Evolutionary conservation across 352 stramenopile genomes (phyloP).

Genomic region (Globisporangium okanoganense): DNA sequence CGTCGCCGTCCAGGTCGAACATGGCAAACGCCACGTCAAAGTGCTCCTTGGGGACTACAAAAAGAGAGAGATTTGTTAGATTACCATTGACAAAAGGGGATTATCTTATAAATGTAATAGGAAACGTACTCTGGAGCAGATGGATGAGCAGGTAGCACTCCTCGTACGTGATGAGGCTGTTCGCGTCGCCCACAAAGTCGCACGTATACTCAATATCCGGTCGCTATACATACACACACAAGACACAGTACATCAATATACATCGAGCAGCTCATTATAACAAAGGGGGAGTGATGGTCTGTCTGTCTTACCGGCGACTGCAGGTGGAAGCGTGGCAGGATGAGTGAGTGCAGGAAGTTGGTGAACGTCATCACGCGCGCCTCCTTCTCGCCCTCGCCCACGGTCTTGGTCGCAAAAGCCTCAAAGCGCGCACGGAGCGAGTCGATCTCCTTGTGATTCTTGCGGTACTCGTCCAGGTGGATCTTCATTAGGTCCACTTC

Average conservation of each 20-base stretch:
- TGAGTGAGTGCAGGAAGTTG: constrained; percentile 74
- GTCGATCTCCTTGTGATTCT: constrained; percentile 26
- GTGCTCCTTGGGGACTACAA: constrained; percentile 62
- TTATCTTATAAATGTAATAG: no score
- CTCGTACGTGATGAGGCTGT: constrained; percentile 76
- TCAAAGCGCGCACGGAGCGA: constrained; percentile 54
- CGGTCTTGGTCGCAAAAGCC: constrained; percentile 45
- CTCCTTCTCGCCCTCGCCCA: constrained; percentile 22
- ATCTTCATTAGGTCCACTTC: constrained; percentile 65
- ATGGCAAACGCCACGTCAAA: constrained; percentile 81
- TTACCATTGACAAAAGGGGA: background rate
- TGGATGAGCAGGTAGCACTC: constrained; percentile 80
- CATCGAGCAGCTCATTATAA: background rate
- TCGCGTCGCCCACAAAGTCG: constrained; percentile 66
- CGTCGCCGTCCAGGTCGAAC: constrained; percentile 75
- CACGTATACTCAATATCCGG: constrained; percentile 56
- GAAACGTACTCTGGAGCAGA: constrained; percentile 60
- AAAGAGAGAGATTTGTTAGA: background rate
- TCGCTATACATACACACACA: constrained; percentile 26
- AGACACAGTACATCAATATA: background rate
- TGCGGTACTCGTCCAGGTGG: constrained; percentile 64
- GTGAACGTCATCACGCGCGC: constrained; percentile 73
- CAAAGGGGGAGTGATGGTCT: background rate
- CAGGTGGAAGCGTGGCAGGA: constrained; percentile 67
- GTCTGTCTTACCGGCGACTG: constrained; percentile 34